Evolutionary conservation across 176 grass and related monocot genomes (phyloP).

Genomic region (Carex myosuroides): DNA sequence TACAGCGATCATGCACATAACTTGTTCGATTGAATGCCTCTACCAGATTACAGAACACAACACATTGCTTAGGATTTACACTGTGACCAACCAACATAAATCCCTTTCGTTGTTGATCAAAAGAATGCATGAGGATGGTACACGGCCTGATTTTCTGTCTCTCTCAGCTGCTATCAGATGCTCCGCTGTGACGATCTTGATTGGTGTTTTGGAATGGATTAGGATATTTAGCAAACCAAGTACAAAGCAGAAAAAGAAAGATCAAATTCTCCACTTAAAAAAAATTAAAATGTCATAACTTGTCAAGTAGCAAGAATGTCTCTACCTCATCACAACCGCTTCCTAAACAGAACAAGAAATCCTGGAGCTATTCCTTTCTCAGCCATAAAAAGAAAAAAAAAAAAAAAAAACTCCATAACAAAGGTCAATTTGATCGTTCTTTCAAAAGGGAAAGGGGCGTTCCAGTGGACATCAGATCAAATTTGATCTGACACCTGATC

Average conservation of each 20-base stretch:
- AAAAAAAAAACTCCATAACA: background rate
- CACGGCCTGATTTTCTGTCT: slow-evolving; percentile 37
- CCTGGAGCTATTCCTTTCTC: background rate
- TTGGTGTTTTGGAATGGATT: background rate
- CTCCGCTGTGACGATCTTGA: background rate
- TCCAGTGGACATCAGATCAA: no score
- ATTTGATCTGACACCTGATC: no score
- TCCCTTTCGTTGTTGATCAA: slow-evolving; percentile 18
- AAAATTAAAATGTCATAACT: background rate
- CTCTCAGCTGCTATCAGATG: slow-evolving; percentile 46
- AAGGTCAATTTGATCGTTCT: background rate
- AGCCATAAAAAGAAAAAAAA: background rate
- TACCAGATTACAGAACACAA: slow-evolving; percentile 21
- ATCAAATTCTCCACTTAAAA: background rate
- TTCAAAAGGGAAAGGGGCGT: no score
- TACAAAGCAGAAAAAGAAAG: background rate
- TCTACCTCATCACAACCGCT: background rate
- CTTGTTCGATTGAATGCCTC: slow-evolving; percentile 33
- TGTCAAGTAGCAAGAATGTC: background rate
- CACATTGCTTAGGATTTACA: slow-evolving; percentile 19
- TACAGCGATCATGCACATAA: background rate
- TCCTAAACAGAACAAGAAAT: background rate
- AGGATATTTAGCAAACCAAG: background rate
- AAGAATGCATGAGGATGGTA: slow-evolving; percentile 9
- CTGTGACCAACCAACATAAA: slow-evolving; percentile 13